Evolutionary conservation across 2,329 filamentous ascomycete genomes (phyloP), one percentile per base, ranked within the genome.

Genomic region (Didymella keratinophila): DNA sequence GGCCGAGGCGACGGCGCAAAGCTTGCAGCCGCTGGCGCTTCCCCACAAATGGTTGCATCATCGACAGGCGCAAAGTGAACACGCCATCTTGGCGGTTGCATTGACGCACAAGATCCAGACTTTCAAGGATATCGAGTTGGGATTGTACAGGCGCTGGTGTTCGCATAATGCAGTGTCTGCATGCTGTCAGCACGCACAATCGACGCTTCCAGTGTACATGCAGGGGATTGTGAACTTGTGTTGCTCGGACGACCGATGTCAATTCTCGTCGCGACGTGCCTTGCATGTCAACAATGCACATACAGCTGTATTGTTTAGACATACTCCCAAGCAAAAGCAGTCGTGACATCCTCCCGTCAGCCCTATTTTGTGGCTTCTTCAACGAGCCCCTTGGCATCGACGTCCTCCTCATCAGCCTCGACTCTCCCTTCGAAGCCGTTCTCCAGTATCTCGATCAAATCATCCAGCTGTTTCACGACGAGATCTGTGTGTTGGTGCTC

Each of bases 401-500:
- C 63, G 30, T 52, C 59, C 41, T 73, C 68, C 14, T 71, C 67
- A 27, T 63, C 65, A n/a, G 56, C 64, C 46, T 70, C 70, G 25
- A 69, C 66, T 50, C 68, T 66, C 43, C 88, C 89, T 50, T 84
- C 81, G 71, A 94, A 94, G 0, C 93, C 93, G 1, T 83, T 78
- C 62, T 96, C 92, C 25, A 97, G 78, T 8, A 96, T 82, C 10
- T 80, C 82, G 52, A 95, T 86, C 64, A 97, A 76, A 60, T 96
- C 91, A 72, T 96, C 92, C 60, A 96, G 74, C 71, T 69, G 61
- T 50, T 78, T 75, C 50, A 97, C 89, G 11, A 87, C 88, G 44
- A 94, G 70, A 76, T 96, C 92, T 0, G 92, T 96, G 74, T 92
- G 86, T 63, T 87, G 84, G 72, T 96, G 90, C 23, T 85, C 81